These are phyloP conservation scores for Dissophora globulifera DNA, from an alignment of 192 early-diverging fungal genomes.

Conservation along the genomic window DNA sequence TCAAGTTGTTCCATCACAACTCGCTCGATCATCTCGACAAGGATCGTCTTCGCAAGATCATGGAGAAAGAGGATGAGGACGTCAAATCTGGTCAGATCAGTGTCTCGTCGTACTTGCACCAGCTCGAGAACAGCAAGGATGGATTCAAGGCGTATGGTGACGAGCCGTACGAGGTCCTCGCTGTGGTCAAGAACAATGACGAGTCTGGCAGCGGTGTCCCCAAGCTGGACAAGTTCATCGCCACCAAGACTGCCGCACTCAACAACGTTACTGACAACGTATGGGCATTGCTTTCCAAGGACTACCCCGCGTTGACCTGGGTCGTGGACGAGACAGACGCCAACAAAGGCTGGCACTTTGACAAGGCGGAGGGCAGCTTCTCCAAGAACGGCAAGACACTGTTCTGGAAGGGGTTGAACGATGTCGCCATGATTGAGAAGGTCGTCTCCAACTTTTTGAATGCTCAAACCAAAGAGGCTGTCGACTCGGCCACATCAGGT, in stretches of 20 bases:
- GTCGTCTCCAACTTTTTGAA: constrained; percentile 69
- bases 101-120: constrained; percentile 79
- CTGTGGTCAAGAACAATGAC: constrained; percentile 74
- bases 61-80: constrained; percentile 79
- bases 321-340: constrained; percentile 76
- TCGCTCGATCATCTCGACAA: constrained; percentile 77
- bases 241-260: constrained; percentile 83
- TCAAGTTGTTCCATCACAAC: constrained; percentile 83
- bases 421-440: constrained; percentile 79
- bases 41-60: constrained; percentile 82
- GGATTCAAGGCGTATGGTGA: constrained; percentile 88
- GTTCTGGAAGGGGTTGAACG: constrained; percentile 95
- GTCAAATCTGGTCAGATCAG: constrained; percentile 72
- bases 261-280: constrained; percentile 98
- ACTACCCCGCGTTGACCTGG: constrained; percentile 89
- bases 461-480: constrained; percentile 40
- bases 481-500: constrained; percentile 24
- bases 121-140: constrained; percentile 67
- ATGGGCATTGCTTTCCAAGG: constrained; percentile 89
- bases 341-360: constrained; percentile 96
- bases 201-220: constrained; percentile 60
- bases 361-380: constrained; percentile 90
- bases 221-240: constrained; percentile 91
- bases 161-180: constrained; percentile 93
- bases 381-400: constrained; percentile 79